These are phyloP conservation scores for Rhizoclosmatium sp. DNA, from an alignment of 192 early-diverging fungal genomes.

Conservation along the genomic window DNA sequence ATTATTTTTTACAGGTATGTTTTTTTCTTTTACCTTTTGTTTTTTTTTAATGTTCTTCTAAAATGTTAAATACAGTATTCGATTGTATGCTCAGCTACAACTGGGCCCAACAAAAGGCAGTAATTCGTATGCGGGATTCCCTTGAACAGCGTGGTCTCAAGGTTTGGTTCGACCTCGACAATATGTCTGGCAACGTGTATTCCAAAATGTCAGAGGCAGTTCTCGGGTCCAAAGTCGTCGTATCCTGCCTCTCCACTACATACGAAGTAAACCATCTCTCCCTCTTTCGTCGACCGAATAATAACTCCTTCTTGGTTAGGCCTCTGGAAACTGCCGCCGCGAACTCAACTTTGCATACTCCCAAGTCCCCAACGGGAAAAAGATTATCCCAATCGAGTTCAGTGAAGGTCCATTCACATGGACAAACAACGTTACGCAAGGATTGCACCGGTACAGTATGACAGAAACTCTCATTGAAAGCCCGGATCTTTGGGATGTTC, in stretches of 20 bases:
- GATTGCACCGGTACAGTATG: neutral
- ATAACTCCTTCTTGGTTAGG: constrained; percentile 9
- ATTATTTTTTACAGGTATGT: too few species aligned
- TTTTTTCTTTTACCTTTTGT: too few species aligned
- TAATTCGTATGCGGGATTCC: constrained; percentile 22
- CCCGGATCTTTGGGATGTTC: neutral
- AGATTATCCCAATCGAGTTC: constrained; percentile 36
- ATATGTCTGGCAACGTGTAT: constrained; percentile 50
- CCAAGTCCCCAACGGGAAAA: constrained; percentile 36
- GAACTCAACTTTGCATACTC: constrained; percentile 48
- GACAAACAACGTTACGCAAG: neutral
- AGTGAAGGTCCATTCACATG: constrained; percentile 31
- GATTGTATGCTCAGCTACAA: constrained; percentile 33
- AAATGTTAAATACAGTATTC: too few species aligned
- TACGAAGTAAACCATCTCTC: constrained; percentile 38
- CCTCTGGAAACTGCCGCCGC: constrained; percentile 46
- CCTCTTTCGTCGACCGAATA: neutral
- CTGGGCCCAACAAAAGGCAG: constrained; percentile 17
- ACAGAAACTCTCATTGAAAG: too few species aligned
- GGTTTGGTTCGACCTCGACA: constrained; percentile 40
- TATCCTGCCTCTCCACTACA: constrained; percentile 37
- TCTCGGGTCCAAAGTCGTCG: constrained; percentile 37
- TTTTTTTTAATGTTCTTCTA: too few species aligned
- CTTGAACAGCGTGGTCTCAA: constrained; percentile 10
- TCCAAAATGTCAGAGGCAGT: constrained; percentile 48